These are phyloP conservation scores for Hansfordia pulvinata DNA, from an alignment of 2,329 filamentous ascomycete species.

Conservation along the genomic window DNA sequence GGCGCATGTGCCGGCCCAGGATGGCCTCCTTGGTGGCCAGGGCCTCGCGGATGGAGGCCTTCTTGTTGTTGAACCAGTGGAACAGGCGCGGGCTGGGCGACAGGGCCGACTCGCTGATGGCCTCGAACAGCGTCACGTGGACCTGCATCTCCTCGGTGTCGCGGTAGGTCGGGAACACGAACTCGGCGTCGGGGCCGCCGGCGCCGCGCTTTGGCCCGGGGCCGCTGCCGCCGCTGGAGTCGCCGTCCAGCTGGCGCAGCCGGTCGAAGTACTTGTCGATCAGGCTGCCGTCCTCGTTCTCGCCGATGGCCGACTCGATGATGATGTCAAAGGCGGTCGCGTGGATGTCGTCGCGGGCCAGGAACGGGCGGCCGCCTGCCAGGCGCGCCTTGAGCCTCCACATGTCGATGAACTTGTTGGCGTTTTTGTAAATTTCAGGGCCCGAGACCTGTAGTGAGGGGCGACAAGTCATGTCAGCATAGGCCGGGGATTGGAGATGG, in stretches of 20 bases:
- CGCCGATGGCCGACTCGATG: constrained; percentile 16
- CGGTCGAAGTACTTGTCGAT: constrained; percentile 4
- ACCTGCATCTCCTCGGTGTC: constrained; percentile 2
- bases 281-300: constrained; percentile 5
- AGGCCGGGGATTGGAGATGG: not conserved
- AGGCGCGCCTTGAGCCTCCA: constrained; percentile 17
- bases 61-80: constrained; percentile 4
- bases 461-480: not conserved
- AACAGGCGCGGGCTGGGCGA: constrained; percentile 4
- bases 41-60: constrained; percentile 2
- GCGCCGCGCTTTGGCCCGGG: not conserved
- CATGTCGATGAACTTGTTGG: constrained; percentile 14
- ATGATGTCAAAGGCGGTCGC: constrained; percentile 19
- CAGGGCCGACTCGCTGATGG: constrained; percentile 2
- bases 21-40: constrained; percentile 4
- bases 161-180: constrained; percentile 3
- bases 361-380: constrained; percentile 15
- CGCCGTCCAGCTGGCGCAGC: constrained; percentile 2
- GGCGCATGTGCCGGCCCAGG: constrained; percentile 4
- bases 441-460: constrained; percentile 13
- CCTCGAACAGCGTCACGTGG: constrained; percentile 4
- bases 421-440: constrained; percentile 17
- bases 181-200: not conserved
- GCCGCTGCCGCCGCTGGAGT: not conserved
- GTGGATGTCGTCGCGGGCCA: constrained; percentile 15